These are phyloP conservation scores for Microcyclospora tardicrescens DNA, from an alignment of 2,329 filamentous ascomycete species.

Conservation along the genomic window DNA sequence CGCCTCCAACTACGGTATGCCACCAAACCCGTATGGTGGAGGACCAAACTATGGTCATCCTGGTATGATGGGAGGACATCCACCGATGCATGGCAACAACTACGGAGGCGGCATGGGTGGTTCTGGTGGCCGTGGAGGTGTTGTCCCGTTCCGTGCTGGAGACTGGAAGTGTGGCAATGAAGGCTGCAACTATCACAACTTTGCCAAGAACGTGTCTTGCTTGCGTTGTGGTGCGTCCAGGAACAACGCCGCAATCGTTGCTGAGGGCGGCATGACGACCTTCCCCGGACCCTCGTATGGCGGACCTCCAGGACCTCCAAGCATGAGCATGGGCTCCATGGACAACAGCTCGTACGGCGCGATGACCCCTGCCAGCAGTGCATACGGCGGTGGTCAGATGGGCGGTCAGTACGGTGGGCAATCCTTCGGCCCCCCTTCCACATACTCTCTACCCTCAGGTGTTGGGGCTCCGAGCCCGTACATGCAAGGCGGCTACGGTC, in stretches of 20 bases:
- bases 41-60: slow-evolving; percentile 44
- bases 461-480: slow-evolving; percentile 71
- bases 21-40: slow-evolving; percentile 26
- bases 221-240: slow-evolving; percentile 91
- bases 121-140: slow-evolving; percentile 47
- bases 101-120: slow-evolving; percentile 46
- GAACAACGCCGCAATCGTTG: slow-evolving; percentile 84
- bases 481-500: slow-evolving; percentile 61
- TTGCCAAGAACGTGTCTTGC: slow-evolving; percentile 98
- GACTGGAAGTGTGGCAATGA: slow-evolving; percentile 99
- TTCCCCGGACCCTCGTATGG: slow-evolving; percentile 34
- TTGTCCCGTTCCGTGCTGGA: slow-evolving; percentile 88
- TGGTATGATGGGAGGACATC: slow-evolving; percentile 51
- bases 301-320: slow-evolving; percentile 66
- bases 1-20: slow-evolving; percentile 38
- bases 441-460: slow-evolving; percentile 77
- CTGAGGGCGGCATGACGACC: slow-evolving; percentile 61
- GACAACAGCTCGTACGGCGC: slow-evolving; percentile 15
- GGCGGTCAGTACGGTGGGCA: slow-evolving; percentile 53
- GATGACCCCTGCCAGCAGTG: slow-evolving; percentile 48
- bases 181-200: slow-evolving; percentile 96
- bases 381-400: slow-evolving; percentile 50
- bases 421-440: slow-evolving; percentile 79
- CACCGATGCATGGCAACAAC: slow-evolving; percentile 49
- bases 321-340: slow-evolving; percentile 48